Conservation (phyloP, 2,329 filamentous ascomycete species). For the Curvularia verruculosa region DNA sequence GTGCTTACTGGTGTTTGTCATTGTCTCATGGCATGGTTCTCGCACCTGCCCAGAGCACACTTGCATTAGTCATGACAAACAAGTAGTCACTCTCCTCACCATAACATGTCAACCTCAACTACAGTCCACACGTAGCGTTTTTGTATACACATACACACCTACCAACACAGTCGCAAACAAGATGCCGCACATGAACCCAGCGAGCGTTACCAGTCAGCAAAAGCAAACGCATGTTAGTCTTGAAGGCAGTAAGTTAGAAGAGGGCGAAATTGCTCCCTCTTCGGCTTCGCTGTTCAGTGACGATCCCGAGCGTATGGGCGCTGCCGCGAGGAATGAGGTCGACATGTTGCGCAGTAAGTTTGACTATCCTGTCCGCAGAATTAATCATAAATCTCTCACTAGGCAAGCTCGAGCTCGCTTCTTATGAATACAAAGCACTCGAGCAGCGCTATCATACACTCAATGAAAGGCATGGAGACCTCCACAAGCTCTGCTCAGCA, state of each 20-base stretch:
- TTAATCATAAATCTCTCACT: not conserved
- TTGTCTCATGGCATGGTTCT: not conserved
- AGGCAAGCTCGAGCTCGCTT: constrained; percentile 21
- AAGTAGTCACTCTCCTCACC: not conserved
- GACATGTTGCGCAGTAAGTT: constrained; percentile 9
- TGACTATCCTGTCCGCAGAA: not conserved
- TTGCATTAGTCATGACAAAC: not conserved
- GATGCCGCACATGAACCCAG: not conserved
- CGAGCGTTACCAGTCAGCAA: not conserved
- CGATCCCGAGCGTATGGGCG: not conserved
- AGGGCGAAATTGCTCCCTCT: constrained; percentile 2
- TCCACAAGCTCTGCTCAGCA: constrained; percentile 14
- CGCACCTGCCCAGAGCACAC: not conserved
- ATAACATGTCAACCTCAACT: not conserved
- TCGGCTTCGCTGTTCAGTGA: constrained; percentile 12
- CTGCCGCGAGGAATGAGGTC: not conserved
- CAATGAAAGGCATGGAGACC: constrained; percentile 13
- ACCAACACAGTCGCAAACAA: not conserved
- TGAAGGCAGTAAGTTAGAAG: constrained; percentile 7
- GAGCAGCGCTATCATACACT: constrained; percentile 19
- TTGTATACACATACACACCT: not conserved
- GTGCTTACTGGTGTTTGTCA: not conserved
- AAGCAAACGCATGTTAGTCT: not conserved
- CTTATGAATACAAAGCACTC: constrained; percentile 16
- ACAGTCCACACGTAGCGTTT: no score